These are phyloP conservation scores for Aegle marmelos DNA, from an alignment of 345 rosid species.

Conservation along the genomic window DNA sequence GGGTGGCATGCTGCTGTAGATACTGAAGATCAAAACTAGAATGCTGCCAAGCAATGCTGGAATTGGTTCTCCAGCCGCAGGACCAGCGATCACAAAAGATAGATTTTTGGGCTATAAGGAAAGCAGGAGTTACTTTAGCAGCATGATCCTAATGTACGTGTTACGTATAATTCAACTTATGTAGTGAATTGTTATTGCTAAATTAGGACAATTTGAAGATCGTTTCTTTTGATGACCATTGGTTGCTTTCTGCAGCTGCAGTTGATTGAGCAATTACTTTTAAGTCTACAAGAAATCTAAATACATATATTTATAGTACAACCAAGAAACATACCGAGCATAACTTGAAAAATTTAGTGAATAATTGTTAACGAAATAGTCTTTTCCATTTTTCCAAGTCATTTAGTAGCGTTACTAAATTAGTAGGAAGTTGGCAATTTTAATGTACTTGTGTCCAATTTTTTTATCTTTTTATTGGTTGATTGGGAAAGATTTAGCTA, in stretches of 20 bases:
- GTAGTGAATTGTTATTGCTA: conserved; percentile 23
- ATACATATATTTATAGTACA: too few relatives aligned
- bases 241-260: too few relatives aligned
- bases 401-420: too few relatives aligned
- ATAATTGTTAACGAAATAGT: too few relatives aligned
- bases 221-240: background rate
- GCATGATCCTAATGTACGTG: background rate
- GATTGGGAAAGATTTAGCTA: background rate
- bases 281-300: too few relatives aligned
- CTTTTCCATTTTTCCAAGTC: too few relatives aligned
- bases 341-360: too few relatives aligned
- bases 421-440: too few relatives aligned
- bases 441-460: too few relatives aligned
- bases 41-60: conserved; percentile 10
- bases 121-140: conserved; percentile 9
- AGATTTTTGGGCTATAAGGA: conserved; percentile 31
- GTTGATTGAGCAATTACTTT: too few relatives aligned
- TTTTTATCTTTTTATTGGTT: background rate
- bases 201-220: conserved; percentile 16
- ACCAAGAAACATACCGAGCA: too few relatives aligned
- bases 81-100: background rate
- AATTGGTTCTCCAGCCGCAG: conserved; percentile 23
- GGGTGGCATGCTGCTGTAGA: conserved; percentile 9
- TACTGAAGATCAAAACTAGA: conserved; percentile 6
- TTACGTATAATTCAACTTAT: conserved; percentile 29